phyloP scores from a whole-genome alignment of 352 stramenopile species.

The Elongisporangium senticosum region DNA sequence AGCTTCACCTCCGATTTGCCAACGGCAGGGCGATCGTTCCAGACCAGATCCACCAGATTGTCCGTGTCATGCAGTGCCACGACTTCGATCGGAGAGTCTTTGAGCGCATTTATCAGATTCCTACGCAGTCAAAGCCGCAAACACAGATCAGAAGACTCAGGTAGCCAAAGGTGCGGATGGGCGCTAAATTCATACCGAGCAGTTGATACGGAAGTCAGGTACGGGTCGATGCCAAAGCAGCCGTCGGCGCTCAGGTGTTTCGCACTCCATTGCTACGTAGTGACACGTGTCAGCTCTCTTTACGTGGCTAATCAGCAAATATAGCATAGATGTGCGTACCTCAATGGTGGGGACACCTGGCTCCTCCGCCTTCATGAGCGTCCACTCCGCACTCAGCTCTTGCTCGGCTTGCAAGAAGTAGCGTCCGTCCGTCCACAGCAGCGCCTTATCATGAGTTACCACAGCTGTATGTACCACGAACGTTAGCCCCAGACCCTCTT shows the following conservation, averaged over 20 bases:
- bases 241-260: conserved; percentile 54
- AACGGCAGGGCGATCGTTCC: conserved; percentile 74
- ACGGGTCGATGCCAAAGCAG: conserved; percentile 94
- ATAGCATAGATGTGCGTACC: conserved; percentile 32
- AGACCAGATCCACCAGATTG: conserved; percentile 97
- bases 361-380: conserved; percentile 94
- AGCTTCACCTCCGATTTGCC: conserved; percentile 86
- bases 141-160: background rate
- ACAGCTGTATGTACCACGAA: conserved; percentile 26
- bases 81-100: conserved; percentile 65
- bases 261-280: conserved; percentile 55
- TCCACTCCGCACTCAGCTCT: conserved; percentile 91
- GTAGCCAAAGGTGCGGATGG: background rate
- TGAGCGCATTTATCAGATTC: conserved; percentile 58
- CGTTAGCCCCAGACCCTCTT: background rate
- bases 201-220: conserved; percentile 87
- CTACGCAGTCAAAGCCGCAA: conserved; percentile 12
- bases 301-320: background rate
- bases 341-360: conserved; percentile 88
- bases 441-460: conserved; percentile 77
- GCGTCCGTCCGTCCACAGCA: conserved; percentile 98
- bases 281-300: background rate
- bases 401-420: conserved; percentile 97
- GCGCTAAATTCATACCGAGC: conserved; percentile 41
- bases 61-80: conserved; percentile 65